Conservation (phyloP, 306 rosid genomes). For the Glycine soja region DNA sequence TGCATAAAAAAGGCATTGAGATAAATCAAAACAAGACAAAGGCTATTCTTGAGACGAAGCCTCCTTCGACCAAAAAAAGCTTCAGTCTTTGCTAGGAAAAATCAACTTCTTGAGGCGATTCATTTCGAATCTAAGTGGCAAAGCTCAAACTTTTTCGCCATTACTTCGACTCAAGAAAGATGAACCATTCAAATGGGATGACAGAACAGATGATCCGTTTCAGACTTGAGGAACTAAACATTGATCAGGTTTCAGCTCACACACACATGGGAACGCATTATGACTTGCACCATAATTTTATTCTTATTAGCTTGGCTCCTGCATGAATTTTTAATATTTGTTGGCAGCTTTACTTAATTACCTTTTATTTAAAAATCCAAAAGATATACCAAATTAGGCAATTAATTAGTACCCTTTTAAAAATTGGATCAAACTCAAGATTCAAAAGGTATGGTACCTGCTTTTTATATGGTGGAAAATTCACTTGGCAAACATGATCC, state of each 20-base stretch:
- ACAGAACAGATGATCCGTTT: constrained; percentile 33
- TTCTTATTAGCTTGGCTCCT: constrained; percentile 19
- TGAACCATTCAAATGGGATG: no score
- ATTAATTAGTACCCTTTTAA: constrained; percentile 32
- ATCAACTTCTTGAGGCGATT: no score
- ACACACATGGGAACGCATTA: constrained; percentile 51
- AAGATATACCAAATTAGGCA: constrained; percentile 41
- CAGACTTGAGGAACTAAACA: constrained; percentile 29
- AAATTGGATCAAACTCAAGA: constrained; percentile 46
- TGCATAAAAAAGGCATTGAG: no score
- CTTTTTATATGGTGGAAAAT: constrained; percentile 48
- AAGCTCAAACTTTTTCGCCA: no score
- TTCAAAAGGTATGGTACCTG: constrained; percentile 50
- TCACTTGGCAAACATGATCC: constrained; percentile 50
- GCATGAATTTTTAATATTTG: constrained; percentile 46
- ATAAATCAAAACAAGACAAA: no score
- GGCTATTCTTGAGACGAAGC: no score
- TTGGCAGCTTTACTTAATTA: constrained; percentile 54
- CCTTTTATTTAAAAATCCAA: constrained; percentile 40
- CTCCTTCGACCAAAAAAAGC: no score
- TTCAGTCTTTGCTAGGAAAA: no score
- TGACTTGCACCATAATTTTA: constrained; percentile 21
- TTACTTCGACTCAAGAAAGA: no score
- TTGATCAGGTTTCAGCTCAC: neutral
- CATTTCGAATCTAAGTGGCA: no score